Conservation (phyloP, 805 yeast species). For the Candida alai region DNA sequence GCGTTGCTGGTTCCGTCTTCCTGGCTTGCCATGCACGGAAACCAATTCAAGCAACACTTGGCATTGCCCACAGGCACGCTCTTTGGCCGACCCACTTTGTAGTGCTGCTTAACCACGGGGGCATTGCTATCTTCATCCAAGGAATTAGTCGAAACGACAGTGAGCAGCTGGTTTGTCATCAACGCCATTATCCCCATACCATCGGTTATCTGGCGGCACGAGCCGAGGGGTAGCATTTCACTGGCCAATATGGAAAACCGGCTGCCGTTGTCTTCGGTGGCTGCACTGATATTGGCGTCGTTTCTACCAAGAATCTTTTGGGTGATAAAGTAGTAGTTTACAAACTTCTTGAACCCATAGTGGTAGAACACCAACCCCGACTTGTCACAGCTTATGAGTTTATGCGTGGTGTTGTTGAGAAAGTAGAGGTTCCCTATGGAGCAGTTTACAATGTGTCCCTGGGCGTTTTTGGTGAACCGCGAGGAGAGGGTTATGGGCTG, state of each 20-base stretch:
- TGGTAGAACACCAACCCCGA: constrained; percentile 56
- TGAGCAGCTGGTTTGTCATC: constrained; percentile 47
- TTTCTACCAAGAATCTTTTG: constrained; percentile 50
- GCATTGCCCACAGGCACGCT: constrained; percentile 8
- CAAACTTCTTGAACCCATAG: constrained; percentile 53
- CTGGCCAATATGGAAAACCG: constrained; percentile 26
- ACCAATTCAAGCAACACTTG: constrained; percentile 57
- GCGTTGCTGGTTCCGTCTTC: constrained; percentile 23
- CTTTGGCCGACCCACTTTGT: constrained; percentile 48
- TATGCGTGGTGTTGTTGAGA: constrained; percentile 23
- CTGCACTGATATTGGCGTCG: constrained; percentile 19
- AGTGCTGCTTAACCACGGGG: constrained; percentile 43
- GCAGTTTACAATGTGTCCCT: constrained; percentile 27
- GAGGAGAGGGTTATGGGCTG: constrained; percentile 22
- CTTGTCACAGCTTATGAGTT: constrained; percentile 29
- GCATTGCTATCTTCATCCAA: constrained; percentile 30
- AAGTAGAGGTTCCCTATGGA: constrained; percentile 25
- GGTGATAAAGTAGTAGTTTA: constrained; percentile 47
- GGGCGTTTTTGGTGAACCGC: constrained; percentile 19
- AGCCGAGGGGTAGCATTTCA: constrained; percentile 58
- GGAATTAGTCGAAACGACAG: constrained; percentile 48
- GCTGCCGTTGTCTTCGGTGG: too few relatives aligned
- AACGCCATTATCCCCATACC: constrained; percentile 56
- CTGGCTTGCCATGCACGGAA: constrained; percentile 40
- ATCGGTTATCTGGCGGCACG: constrained; percentile 52